Evolutionary conservation across 2,329 filamentous ascomycete genomes (phyloP), one percentile per base, ranked within the genome.

Genomic region (Dendrostoma leiphaemia): DNA sequence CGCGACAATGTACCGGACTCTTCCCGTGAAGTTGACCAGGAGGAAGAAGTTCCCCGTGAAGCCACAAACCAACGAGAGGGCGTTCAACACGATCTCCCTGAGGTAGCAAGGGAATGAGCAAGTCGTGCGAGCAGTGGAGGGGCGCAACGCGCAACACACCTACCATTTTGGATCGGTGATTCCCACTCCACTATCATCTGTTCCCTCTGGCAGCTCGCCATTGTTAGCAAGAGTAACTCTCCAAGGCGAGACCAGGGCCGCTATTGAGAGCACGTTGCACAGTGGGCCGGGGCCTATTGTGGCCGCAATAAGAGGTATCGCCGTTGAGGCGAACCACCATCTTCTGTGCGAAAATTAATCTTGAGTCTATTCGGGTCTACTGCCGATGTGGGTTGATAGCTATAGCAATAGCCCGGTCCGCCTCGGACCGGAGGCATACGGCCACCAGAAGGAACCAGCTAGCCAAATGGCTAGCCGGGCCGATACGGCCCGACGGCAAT

Each of bases 251-350:
- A 88, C 84, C 43, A 89, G 69, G 1, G 85, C 85, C 24, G 83
- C 84, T 50, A 89, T 85, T 1, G 83, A 86, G 56, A 86, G 74
- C 21, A 89, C 78, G 63, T 89, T 89, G 3, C 86, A 86, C n/a
- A 89, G 69, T 1, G 86, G 86, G 0, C 84, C 85, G 1, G 86
- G 86, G 0, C 84, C 85, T n/a, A 86, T 77, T 1, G 85, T 84
- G 13, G 86, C 86, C 3, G 85, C 85, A 4, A 89, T 70, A 3
- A 89, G 74, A 3, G 82, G 82, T 41, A 84, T 69, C 3, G 69
- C 70, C 3, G 68, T 73, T 1, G 67, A 69, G 32, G 69, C 71
- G 51, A 73, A 68, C 69, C 69, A 73, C 71, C 71, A 73, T 40
- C 64, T 62, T 60, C 65, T 71, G 45, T 15, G 8, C 43, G 4